A percentile compares a stretch with the other conserved stretches of the same genome.
These are phyloP conservation scores for Alternaria longipes DNA, from an alignment of 2,329 filamentous ascomycete species.

Conservation along the genomic window DNA sequence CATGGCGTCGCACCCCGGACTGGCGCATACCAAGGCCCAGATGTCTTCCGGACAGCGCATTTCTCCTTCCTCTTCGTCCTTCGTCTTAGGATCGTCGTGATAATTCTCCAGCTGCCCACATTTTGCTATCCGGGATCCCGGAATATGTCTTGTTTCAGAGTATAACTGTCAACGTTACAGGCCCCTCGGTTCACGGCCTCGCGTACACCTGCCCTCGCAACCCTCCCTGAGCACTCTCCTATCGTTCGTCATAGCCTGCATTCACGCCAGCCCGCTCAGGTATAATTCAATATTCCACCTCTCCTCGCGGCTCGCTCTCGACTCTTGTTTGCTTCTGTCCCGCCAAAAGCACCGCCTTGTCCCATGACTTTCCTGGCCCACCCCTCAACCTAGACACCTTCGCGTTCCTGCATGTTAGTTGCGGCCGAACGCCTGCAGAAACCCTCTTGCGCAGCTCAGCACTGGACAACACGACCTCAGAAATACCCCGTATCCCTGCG, in stretches of 20 bases:
- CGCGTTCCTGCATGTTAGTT: background rate
- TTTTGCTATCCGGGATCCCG: background rate
- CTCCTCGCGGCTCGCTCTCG: slow-evolving; percentile 14
- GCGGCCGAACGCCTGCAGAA: background rate
- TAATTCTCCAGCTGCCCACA: background rate
- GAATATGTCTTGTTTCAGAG: slow-evolving; percentile 7
- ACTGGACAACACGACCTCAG: background rate
- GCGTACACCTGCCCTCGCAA: slow-evolving; percentile 22
- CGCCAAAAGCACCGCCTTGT: background rate
- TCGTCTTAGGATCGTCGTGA: background rate
- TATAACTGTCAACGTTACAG: slow-evolving; percentile 13
- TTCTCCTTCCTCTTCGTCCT: background rate
- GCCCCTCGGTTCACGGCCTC: slow-evolving; percentile 17
- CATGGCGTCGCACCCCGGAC: slow-evolving; percentile 12
- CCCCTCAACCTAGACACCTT: background rate
- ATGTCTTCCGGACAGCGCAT: background rate
- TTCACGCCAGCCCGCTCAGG: slow-evolving; percentile 25
- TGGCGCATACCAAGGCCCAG: slow-evolving; percentile 19
- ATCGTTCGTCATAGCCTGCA: slow-evolving; percentile 27
- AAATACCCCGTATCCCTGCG: slow-evolving; percentile 3
- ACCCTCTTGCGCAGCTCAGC: background rate
- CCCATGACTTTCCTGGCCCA: slow-evolving; percentile 3
- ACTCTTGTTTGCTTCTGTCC: slow-evolving; percentile 7
- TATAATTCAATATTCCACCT: slow-evolving; percentile 25
- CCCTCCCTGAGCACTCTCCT: slow-evolving; percentile 15